A percentile compares a stretch with the other conserved stretches of the same genome.
These are phyloP conservation scores for Hibiscus trionum DNA, from an alignment of 345 rosid species.

Conservation along the genomic window DNA sequence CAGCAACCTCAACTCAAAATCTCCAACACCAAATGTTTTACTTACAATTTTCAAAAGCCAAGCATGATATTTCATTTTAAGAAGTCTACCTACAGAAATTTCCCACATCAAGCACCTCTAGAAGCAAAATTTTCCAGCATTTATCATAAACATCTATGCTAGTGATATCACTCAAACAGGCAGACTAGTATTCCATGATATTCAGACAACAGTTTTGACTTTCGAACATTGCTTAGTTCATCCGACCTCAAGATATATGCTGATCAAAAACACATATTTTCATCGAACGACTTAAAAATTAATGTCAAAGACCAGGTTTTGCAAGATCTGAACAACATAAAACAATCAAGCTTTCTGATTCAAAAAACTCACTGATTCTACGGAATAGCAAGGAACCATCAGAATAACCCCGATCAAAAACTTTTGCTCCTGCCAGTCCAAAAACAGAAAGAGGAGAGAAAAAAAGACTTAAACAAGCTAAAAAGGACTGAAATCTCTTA, in stretches of 20 bases:
- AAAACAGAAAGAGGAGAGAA: not conserved
- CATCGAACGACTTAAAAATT: not conserved
- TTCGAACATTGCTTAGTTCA: too few relatives aligned
- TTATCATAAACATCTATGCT: not conserved
- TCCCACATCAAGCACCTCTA: not conserved
- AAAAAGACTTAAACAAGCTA: not conserved
- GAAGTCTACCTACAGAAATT: not conserved
- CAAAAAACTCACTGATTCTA: slow-evolving; percentile 69
- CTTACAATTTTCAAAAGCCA: not conserved
- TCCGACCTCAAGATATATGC: too few relatives aligned
- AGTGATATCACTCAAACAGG: too few relatives aligned
- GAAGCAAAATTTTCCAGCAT: not conserved
- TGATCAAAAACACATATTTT: not conserved
- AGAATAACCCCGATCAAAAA: slow-evolving; percentile 94
- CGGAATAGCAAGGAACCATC: slow-evolving; percentile 95
- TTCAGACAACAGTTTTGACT: too few relatives aligned
- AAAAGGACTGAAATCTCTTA: not conserved
- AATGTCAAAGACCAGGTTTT: not conserved
- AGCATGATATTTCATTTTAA: not conserved
- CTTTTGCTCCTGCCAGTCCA: slow-evolving; percentile 71
- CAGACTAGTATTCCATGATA: too few relatives aligned
- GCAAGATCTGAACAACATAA: not conserved
- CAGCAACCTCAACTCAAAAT: not conserved
- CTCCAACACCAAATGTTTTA: not conserved
- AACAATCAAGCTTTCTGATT: not conserved